Conservation (phyloP, 2,329 filamentous ascomycete genomes). For the Neofusicoccum cordaticola region DNA sequence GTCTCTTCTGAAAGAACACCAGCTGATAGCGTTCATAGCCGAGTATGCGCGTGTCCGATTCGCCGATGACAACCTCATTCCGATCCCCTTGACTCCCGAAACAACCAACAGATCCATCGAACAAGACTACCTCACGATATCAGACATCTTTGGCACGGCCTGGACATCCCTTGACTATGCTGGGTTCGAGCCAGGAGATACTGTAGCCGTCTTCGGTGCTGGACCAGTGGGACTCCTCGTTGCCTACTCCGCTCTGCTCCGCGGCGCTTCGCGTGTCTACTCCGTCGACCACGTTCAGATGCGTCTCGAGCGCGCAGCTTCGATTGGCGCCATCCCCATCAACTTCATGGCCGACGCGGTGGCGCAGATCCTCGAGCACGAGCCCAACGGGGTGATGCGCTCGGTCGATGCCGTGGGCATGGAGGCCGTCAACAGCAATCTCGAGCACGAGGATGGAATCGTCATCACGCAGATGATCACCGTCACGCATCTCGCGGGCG, state of each 20-base stretch:
- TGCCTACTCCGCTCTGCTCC: conserved; percentile 21
- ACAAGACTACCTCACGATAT: conserved; percentile 27
- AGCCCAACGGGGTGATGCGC: too few relatives aligned
- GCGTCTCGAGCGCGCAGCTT: conserved; percentile 17
- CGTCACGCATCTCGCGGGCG: too few relatives aligned
- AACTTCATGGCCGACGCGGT: conserved; percentile 13
- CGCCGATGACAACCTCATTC: conserved; percentile 15
- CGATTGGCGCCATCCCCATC: conserved; percentile 22
- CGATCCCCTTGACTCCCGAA: background rate
- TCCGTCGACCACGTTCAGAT: conserved; percentile 19
- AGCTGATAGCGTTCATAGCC: background rate
- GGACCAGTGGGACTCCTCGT: conserved; percentile 21
- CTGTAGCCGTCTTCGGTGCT: conserved; percentile 22
- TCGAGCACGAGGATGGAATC: too few relatives aligned
- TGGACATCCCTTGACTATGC: conserved; percentile 33
- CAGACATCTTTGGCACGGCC: conserved; percentile 41
- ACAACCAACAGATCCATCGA: background rate
- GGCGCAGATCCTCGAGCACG: too few relatives aligned
- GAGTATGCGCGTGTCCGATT: conserved; percentile 17
- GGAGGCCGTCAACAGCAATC: too few relatives aligned
- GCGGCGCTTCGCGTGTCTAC: conserved; percentile 22
- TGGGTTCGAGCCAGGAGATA: conserved; percentile 26
- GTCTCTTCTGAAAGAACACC: too few relatives aligned
- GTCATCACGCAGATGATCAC: too few relatives aligned
- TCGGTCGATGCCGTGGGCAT: too few relatives aligned